phyloP scores from a whole-genome alignment of 202 grass and related monocot species.

The Eragrostis tef region DNA sequence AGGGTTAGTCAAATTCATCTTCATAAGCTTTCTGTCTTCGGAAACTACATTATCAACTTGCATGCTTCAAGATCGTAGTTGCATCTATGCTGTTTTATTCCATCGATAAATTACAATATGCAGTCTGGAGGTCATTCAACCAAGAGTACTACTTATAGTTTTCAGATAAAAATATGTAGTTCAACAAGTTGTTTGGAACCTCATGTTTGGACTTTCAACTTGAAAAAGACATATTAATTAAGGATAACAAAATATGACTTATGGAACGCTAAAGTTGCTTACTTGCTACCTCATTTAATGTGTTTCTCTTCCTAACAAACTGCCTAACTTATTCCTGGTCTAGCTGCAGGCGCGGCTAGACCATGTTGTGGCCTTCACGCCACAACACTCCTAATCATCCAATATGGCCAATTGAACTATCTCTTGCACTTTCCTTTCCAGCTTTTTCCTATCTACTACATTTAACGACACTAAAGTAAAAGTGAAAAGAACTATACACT shows the following conservation, averaged over 20 bases:
- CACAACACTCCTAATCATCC: background rate
- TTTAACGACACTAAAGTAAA: background rate
- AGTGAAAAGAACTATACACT: background rate
- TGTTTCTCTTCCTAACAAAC: too few relatives aligned
- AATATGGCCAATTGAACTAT: background rate
- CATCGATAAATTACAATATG: too few relatives aligned
- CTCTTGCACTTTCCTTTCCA: background rate
- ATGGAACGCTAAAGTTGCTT: too few relatives aligned
- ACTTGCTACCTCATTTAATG: too few relatives aligned
- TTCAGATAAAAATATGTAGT: conserved; percentile 25
- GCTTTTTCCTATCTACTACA: background rate
- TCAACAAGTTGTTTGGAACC: background rate
- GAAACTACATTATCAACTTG: too few relatives aligned
- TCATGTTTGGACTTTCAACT: conserved; percentile 32
- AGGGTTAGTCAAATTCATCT: too few relatives aligned
- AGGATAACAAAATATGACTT: background rate
- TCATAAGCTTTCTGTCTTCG: too few relatives aligned
- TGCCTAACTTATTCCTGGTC: too few relatives aligned
- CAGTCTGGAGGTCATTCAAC: conserved; percentile 30
- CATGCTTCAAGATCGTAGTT: too few relatives aligned
- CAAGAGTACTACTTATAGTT: conserved; percentile 7
- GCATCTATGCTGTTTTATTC: too few relatives aligned
- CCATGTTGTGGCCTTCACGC: too few relatives aligned
- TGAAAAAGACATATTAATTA: conserved; percentile 30
- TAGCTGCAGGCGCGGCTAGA: too few relatives aligned